phyloP scores from a whole-genome alignment of 2,329 filamentous ascomycete genomes.

The Purpureocillium takamizusanense region DNA sequence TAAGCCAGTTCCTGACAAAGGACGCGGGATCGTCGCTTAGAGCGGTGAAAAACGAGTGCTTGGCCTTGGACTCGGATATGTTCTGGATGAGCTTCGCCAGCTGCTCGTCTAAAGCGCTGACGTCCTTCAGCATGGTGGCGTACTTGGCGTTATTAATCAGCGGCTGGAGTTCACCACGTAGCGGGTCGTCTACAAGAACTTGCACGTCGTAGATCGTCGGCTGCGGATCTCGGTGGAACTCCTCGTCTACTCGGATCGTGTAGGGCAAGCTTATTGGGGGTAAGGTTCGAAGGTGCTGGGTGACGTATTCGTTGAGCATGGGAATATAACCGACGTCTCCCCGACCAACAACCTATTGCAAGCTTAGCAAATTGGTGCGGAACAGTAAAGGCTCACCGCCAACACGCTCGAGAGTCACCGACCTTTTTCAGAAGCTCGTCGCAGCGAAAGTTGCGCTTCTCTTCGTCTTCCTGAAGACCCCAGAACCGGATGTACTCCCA shows the following conservation, averaged over 20 bases:
- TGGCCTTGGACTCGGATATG: constrained; percentile 75
- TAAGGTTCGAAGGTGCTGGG: constrained; percentile 67
- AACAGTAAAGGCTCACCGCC: no score
- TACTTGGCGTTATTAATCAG: constrained; percentile 63
- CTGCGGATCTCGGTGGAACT: constrained; percentile 64
- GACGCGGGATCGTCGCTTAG: constrained; percentile 73
- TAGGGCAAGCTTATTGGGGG: constrained; percentile 79
- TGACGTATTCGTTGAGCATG: constrained; percentile 70
- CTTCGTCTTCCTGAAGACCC: constrained; percentile 86
- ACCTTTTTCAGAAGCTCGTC: constrained; percentile 75
- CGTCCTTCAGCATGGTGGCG: constrained; percentile 64
- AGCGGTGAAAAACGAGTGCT: constrained; percentile 77
- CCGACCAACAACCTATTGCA: constrained; percentile 56
- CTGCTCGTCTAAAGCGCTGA: constrained; percentile 73
- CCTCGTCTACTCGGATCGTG: constrained; percentile 86
- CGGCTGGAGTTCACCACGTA: constrained; percentile 56
- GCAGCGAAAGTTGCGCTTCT: constrained; percentile 86
- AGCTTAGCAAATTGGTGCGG: constrained; percentile 2
- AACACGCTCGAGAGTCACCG: constrained; percentile 16
- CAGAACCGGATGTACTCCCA: constrained; percentile 91
- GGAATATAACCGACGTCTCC: constrained; percentile 79
- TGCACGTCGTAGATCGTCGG: constrained; percentile 87
- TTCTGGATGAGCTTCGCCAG: constrained; percentile 76
- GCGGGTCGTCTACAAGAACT: constrained; percentile 75
- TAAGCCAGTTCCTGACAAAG: constrained; percentile 83